Evolutionary conservation across 176 grass and related monocot species (phyloP).

Genomic region (Puya raimondii): DNA sequence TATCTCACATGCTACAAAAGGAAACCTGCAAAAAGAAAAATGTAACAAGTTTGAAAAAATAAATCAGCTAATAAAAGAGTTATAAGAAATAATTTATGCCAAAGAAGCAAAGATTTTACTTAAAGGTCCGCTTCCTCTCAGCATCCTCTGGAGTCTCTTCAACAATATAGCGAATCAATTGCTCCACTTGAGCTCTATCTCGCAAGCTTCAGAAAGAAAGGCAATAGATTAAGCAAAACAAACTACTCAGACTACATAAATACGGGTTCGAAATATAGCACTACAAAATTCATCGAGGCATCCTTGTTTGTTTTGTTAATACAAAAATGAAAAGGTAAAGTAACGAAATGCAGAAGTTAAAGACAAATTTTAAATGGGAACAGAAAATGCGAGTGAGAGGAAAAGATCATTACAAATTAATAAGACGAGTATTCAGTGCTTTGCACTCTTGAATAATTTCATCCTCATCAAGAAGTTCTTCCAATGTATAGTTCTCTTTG

Average conservation of each 20-base stretch:
- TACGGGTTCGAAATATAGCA: not conserved
- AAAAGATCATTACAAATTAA: slow-evolving; percentile 73
- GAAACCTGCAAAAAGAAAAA: slow-evolving; percentile 55
- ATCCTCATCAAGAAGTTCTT: slow-evolving; percentile 91
- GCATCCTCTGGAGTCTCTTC: slow-evolving; percentile 73
- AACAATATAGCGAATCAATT: slow-evolving; percentile 72
- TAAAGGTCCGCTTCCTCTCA: slow-evolving; percentile 83
- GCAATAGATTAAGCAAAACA: not conserved
- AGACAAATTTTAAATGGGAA: slow-evolving; percentile 1
- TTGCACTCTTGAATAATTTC: slow-evolving; percentile 99
- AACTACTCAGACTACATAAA: slow-evolving; percentile 12
- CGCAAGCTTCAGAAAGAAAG: slow-evolving; percentile 43
- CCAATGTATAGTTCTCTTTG: slow-evolving; percentile 86
- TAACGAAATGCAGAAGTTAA: not conserved
- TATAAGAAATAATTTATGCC: slow-evolving; percentile 4
- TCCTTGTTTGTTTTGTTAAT: not conserved
- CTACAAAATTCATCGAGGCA: too few relatives aligned
- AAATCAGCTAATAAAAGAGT: not conserved
- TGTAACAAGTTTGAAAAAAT: slow-evolving; percentile 19
- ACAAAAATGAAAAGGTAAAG: not conserved
- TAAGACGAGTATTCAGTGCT: slow-evolving; percentile 79
- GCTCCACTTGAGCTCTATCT: slow-evolving; percentile 71
- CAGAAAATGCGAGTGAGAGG: not conserved
- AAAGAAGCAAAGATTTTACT: slow-evolving; percentile 33
- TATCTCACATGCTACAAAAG: slow-evolving; percentile 99